Evolutionary conservation across 2,329 filamentous ascomycete species (phyloP).

Genomic region (Aspergillus novofumigatus): DNA sequence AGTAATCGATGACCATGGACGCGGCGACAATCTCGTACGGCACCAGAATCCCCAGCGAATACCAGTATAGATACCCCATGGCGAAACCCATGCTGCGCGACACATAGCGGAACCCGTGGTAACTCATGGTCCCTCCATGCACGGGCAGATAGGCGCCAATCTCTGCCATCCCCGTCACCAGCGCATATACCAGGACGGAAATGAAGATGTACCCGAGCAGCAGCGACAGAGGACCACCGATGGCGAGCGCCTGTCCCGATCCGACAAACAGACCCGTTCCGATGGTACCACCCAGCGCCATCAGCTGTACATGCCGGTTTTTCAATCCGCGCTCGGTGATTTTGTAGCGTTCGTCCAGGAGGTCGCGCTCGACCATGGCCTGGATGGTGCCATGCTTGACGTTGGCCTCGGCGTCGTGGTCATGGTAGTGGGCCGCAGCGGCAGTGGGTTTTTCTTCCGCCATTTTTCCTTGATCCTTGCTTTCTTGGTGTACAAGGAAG

Average conservation of each 20-base stretch:
- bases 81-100: constrained; percentile 41
- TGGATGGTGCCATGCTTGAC: constrained; percentile 22
- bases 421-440: constrained; percentile 1
- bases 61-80: constrained; percentile 47
- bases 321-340: constrained; percentile 41
- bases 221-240: constrained; percentile 50
- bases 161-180: constrained; percentile 46
- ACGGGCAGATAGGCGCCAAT: constrained; percentile 42
- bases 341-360: constrained; percentile 39
- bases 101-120: constrained; percentile 42
- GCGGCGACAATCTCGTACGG: constrained; percentile 62
- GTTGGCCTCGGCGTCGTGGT: constrained; percentile 6
- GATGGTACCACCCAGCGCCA: constrained; percentile 56
- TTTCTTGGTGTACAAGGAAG: neutral
- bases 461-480: neutral
- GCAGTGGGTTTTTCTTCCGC: constrained; percentile 7
- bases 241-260: constrained; percentile 50
- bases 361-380: constrained; percentile 36
- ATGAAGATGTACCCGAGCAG: constrained; percentile 51
- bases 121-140: constrained; percentile 42
- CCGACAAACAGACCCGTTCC: constrained; percentile 54
- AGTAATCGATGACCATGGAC: constrained; percentile 62
- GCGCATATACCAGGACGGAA: constrained; percentile 43
- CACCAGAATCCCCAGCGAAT: constrained; percentile 44
- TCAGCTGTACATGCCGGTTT: constrained; percentile 41